phyloP scores from a whole-genome alignment of 805 yeast species.

The Candida sakaeoensis region DNA sequence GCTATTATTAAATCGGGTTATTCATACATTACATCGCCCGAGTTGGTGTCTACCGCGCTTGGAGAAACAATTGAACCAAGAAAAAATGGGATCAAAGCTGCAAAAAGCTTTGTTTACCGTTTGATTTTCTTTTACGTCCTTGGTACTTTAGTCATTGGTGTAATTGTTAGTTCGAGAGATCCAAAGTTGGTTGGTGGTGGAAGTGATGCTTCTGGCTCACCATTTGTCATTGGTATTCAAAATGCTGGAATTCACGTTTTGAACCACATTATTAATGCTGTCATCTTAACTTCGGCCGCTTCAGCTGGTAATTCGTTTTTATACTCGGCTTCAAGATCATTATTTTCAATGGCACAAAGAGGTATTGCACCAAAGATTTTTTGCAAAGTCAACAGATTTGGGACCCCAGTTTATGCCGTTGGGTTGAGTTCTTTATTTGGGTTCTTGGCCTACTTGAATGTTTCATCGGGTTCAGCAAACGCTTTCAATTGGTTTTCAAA shows the following conservation, averaged over 20 bases:
- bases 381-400: constrained; percentile 35
- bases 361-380: constrained; percentile 40
- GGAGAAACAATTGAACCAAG: constrained; percentile 34
- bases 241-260: constrained; percentile 56
- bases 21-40: constrained; percentile 62
- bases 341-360: constrained; percentile 36
- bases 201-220: constrained; percentile 55
- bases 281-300: constrained; percentile 56
- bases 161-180: constrained; percentile 30
- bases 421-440: constrained; percentile 32
- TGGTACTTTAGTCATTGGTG: constrained; percentile 40
- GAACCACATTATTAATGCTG: constrained; percentile 60
- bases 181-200: constrained; percentile 20
- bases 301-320: constrained; percentile 43
- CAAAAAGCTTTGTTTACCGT: constrained; percentile 54
- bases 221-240: constrained; percentile 62
- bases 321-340: constrained; percentile 40
- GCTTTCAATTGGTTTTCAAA: constrained; percentile 67
- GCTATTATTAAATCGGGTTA: constrained; percentile 63
- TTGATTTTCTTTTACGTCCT: constrained; percentile 37
- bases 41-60: constrained; percentile 71
- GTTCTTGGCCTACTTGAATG: constrained; percentile 52
- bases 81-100: constrained; percentile 50
- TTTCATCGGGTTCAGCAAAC: constrained; percentile 46
- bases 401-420: constrained; percentile 39